Percentiles rank a stretch among this genome's conserved stretches.
phyloP scores from a whole-genome alignment of 371 early-diverging fungal genomes.

The Lichtheimia hyalospora region DNA sequence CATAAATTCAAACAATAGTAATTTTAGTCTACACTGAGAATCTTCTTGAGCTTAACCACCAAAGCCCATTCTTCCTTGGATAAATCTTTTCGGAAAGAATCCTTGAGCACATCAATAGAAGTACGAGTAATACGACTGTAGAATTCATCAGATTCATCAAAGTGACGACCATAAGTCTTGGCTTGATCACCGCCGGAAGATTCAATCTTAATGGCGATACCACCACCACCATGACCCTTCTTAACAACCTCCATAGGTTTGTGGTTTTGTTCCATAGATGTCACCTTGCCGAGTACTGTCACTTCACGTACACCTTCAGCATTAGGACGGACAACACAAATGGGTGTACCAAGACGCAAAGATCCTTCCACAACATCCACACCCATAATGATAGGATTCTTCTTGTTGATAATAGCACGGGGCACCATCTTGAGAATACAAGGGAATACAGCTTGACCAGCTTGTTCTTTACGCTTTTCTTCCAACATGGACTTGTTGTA shows the following conservation, averaged over 20 bases:
- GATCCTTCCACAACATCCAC: slow-evolving; percentile 96
- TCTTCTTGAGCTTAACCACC: slow-evolving; percentile 80
- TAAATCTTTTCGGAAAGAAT: slow-evolving; percentile 94
- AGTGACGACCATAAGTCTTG: slow-evolving; percentile 96
- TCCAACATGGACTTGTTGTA: slow-evolving; percentile 78
- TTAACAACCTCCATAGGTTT: slow-evolving; percentile 84
- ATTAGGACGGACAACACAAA: slow-evolving; percentile 90
- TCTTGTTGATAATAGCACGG: slow-evolving; percentile 95
- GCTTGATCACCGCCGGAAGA: slow-evolving; percentile 83
- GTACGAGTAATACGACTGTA: slow-evolving; percentile 84
- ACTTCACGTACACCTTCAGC: slow-evolving; percentile 73
- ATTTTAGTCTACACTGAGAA: slow-evolving; percentile 50
- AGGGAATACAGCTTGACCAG: slow-evolving; percentile 96
- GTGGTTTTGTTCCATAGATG: slow-evolving; percentile 96
- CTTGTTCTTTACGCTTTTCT: slow-evolving; percentile 87
- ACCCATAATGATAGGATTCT: slow-evolving; percentile 98
- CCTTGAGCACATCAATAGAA: slow-evolving; percentile 98
- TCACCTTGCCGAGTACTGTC: slow-evolving; percentile 88
- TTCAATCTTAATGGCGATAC: slow-evolving; percentile 98
- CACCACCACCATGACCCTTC: slow-evolving; percentile 84
- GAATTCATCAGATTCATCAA: slow-evolving; percentile 85
- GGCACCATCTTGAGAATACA: slow-evolving; percentile 94
- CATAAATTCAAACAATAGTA: not conserved
- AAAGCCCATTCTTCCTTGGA: slow-evolving; percentile 93
- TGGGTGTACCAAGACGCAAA: slow-evolving; percentile 92